phyloP scores from a whole-genome alignment of 257 asterid species.

The Solanum corneliomulleri region DNA sequence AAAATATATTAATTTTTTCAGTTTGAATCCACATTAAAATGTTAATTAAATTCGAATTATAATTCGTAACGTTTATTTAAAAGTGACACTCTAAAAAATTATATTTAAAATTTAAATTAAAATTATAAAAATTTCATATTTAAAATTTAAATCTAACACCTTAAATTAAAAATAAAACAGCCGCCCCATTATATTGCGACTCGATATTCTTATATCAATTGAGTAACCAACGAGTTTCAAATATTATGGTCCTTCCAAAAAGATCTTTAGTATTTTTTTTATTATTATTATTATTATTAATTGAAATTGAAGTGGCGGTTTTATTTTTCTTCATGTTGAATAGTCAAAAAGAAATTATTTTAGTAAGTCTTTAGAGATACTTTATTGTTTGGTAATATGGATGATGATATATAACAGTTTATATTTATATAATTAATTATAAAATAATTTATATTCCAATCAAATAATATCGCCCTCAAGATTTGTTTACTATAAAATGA shows the following conservation, averaged over 20 bases:
- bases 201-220: not conserved
- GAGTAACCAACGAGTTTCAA: not conserved
- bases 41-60: fast-evolving
- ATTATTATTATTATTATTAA: too few species aligned
- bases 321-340: not conserved
- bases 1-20: not conserved
- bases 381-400: not conserved
- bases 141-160: fast-evolving
- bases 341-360: not conserved
- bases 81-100: fast-evolving
- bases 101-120: too few species aligned
- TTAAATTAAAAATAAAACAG: too few species aligned
- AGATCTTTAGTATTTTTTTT: not conserved
- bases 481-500: not conserved
- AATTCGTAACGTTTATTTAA: too few species aligned
- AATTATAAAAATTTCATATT: fast-evolving
- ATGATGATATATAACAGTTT: not conserved
- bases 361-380: not conserved
- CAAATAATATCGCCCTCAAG: not conserved
- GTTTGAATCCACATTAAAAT: fast-evolving
- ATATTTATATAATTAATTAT: not conserved
- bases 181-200: fast-evolving
- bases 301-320: not conserved
- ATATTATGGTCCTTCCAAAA: not conserved
- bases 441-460: not conserved